Percentiles rank a stretch among this genome's conserved stretches.
Evolutionary conservation across 164 flowering plant species (phyloP).

Genomic region (Vitis amurensis): DNA sequence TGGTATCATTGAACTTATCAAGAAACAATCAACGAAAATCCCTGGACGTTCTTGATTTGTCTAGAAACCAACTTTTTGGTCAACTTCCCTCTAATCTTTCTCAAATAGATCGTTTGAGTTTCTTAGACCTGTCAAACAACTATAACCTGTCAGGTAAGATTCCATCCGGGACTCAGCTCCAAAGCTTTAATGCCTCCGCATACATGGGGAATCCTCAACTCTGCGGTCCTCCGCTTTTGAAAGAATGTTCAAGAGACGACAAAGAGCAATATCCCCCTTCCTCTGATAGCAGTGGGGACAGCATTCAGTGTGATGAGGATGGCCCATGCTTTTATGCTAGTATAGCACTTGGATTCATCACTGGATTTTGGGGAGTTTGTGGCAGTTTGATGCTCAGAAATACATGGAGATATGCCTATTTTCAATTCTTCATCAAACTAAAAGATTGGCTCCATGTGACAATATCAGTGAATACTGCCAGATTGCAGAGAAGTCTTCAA

Average conservation of each 20-base stretch:
- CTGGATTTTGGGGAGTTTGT: conserved; percentile 21
- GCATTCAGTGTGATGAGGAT: not conserved
- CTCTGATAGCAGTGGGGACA: no score
- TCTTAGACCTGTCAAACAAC: conserved; percentile 20
- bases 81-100: conserved; percentile 11
- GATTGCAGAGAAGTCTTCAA: no score
- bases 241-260: conserved; percentile 1
- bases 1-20: conserved; percentile 13
- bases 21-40: not conserved
- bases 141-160: conserved; percentile 21
- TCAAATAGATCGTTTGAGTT: conserved; percentile 3
- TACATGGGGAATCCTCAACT: conserved; percentile 14
- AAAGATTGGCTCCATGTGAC: no score
- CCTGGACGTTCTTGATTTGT: conserved; percentile 23
- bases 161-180: conserved; percentile 14
- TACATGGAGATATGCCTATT: conserved; percentile 13
- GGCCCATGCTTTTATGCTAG: not conserved
- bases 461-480: no score
- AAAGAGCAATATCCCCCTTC: no score
- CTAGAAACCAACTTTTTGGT: conserved; percentile 13
- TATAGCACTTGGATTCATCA: conserved; percentile 9
- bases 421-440: not conserved
- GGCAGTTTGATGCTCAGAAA: conserved; percentile 2
- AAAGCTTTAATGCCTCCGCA: not conserved
- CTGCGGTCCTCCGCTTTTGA: conserved; percentile 13